Conservation (phyloP, 164 flowering plant species). For the Echeveria elegans region DNA sequence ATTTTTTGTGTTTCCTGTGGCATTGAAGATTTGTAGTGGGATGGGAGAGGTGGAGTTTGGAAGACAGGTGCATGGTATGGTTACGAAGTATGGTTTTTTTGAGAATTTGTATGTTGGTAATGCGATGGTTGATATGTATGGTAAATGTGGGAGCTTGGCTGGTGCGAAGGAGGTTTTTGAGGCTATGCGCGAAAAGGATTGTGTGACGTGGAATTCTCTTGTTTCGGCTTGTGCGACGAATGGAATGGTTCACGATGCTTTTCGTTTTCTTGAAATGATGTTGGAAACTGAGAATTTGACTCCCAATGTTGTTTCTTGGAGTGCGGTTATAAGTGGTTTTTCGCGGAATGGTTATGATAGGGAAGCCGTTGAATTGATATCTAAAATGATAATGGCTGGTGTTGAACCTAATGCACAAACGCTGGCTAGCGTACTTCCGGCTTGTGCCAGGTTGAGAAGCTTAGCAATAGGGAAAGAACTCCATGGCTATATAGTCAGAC, state of each 20-base stretch:
- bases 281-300: conserved; percentile 13
- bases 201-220: conserved; percentile 69
- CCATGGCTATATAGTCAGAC: conserved; percentile 55
- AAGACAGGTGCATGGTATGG: conserved; percentile 55
- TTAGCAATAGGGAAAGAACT: conserved; percentile 42
- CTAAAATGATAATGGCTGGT: conserved; percentile 39
- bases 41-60: conserved; percentile 38
- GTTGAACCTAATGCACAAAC: conserved; percentile 51
- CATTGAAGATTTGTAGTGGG: conserved; percentile 51
- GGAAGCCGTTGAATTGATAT: conserved; percentile 47
- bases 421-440: conserved; percentile 54
- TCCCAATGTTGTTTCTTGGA: conserved; percentile 69
- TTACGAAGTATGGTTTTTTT: conserved; percentile 30
- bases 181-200: conserved; percentile 35
- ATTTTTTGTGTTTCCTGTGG: conserved; percentile 55
- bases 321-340: conserved; percentile 62
- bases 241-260: conserved; percentile 55
- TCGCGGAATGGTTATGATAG: conserved; percentile 48
- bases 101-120: conserved; percentile 57
- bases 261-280: conserved; percentile 42
- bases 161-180: conserved; percentile 42
- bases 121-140: conserved; percentile 71
- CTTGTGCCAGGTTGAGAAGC: background rate
- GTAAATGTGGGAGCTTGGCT: conserved; percentile 54
- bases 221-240: conserved; percentile 49